phyloP scores from a whole-genome alignment of 805 yeast genomes.

The Metschnikowia koreensis region DNA sequence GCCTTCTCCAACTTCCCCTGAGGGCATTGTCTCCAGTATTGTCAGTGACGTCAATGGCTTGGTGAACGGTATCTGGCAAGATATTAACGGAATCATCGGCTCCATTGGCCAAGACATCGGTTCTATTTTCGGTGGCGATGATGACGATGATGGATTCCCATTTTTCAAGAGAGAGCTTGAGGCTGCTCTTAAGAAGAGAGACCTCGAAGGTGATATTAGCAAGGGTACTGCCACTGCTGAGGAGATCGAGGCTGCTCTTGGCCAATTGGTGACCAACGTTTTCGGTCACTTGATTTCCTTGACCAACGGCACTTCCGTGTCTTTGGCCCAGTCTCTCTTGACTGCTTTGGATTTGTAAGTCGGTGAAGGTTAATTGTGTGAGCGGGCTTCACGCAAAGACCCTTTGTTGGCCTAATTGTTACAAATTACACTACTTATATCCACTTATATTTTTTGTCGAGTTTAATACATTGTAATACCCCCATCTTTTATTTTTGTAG shows the following conservation, averaged over 20 bases:
- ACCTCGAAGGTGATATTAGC: not conserved
- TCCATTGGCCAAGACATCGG: not conserved
- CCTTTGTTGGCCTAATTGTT: not conserved
- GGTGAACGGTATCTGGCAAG: slow-evolving; percentile 3
- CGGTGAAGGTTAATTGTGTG: not conserved
- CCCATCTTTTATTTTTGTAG: not conserved
- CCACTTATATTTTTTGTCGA: not conserved
- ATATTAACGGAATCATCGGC: not conserved
- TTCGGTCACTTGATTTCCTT: slow-evolving; percentile 5
- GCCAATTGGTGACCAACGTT: slow-evolving; percentile 7
- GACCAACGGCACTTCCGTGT: slow-evolving; percentile 8
- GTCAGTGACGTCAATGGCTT: slow-evolving; percentile 1
- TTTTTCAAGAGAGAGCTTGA: slow-evolving; percentile 9
- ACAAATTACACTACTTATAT: not conserved
- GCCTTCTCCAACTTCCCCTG: not conserved
- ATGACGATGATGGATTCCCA: not conserved
- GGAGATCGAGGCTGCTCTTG: slow-evolving; percentile 2
- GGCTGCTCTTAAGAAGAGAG: not conserved
- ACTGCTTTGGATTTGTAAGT: slow-evolving; percentile 3
- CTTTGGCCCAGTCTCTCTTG: slow-evolving; percentile 9
- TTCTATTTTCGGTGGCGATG: not conserved
- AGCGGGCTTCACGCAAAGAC: not conserved
- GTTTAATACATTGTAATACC: not conserved
- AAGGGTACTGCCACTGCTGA: not conserved
- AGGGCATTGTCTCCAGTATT: not conserved